Percentiles rank a stretch among this genome's conserved stretches.
phyloP scores from a whole-genome alignment of 495 filamentous ascomycete genomes.

The Xylaria sp. region DNA sequence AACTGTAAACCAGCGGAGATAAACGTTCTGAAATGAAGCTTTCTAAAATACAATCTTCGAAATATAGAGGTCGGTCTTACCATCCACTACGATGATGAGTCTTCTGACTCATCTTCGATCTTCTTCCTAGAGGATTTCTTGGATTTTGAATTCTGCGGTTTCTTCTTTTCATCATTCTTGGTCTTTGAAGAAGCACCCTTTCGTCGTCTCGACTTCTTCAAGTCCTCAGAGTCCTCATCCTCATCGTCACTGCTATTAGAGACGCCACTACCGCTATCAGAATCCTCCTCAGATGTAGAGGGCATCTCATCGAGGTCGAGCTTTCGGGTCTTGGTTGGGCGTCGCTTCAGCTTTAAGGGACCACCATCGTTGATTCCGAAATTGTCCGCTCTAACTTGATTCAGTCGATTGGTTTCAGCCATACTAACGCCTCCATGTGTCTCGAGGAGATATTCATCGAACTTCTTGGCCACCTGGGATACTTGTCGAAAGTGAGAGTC shows the following conservation, averaged over 20 bases:
- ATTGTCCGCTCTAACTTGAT: conserved; percentile 57
- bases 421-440: conserved; percentile 29
- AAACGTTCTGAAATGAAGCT: too few relatives aligned
- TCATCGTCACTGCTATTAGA: neutral
- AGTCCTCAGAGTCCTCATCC: neutral
- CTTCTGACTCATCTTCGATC: neutral
- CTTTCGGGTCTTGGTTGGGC: conserved; percentile 16
- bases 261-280: conserved; percentile 8
- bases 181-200: neutral
- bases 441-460: conserved; percentile 34
- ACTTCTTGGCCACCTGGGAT: conserved; percentile 29
- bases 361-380: conserved; percentile 16
- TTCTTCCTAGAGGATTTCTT: neutral
- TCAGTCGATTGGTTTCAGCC: conserved; percentile 4
- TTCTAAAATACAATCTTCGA: too few relatives aligned
- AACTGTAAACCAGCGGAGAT: too few relatives aligned
- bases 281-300: conserved; percentile 26
- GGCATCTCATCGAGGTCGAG: conserved; percentile 24
- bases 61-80: too few relatives aligned
- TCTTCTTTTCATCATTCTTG: neutral
- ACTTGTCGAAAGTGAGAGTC: conserved; percentile 29
- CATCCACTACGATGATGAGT: neutral
- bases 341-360: conserved; percentile 15
- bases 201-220: conserved; percentile 7
- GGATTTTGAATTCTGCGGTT: neutral